Evolutionary conservation across 2,329 filamentous ascomycete genomes (phyloP).

Genomic region (Fusarium torulosum): DNA sequence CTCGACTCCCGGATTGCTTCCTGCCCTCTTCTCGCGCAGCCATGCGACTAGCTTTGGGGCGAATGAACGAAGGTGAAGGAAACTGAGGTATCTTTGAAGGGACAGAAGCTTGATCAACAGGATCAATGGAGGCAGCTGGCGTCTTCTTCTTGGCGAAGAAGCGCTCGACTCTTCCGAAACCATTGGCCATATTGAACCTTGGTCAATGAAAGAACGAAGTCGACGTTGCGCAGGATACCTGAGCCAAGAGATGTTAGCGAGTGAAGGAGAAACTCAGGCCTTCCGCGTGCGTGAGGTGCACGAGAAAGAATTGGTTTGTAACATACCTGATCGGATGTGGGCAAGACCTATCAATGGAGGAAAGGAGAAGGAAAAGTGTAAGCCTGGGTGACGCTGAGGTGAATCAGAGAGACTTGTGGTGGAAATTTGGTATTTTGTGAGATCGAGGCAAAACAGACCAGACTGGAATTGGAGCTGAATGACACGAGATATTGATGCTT

Average conservation of each 20-base stretch:
- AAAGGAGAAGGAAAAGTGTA: constrained; percentile 24
- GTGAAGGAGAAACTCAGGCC: constrained; percentile 15
- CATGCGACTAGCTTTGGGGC: constrained; percentile 68
- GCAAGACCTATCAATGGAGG: constrained; percentile 10
- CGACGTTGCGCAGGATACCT: constrained; percentile 45
- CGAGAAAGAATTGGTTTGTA: constrained; percentile 22
- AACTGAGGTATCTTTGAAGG: constrained; percentile 56
- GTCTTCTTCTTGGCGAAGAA: constrained; percentile 63
- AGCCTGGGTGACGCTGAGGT: constrained; percentile 29
- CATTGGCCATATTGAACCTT: constrained; percentile 59
- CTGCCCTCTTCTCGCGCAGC: constrained; percentile 65
- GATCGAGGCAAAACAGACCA: constrained; percentile 27
- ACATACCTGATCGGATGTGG: constrained; percentile 38
- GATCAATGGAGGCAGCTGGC: constrained; percentile 43
- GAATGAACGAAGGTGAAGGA: constrained; percentile 67
- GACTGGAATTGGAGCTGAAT: constrained; percentile 30
- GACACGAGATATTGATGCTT: constrained; percentile 15
- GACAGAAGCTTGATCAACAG: constrained; percentile 39
- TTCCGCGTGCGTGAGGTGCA: constrained; percentile 23
- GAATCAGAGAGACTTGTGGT: constrained; percentile 39
- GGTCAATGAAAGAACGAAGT: constrained; percentile 37
- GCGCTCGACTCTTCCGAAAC: constrained; percentile 64
- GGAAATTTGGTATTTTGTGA: constrained; percentile 34
- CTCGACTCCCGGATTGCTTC: constrained; percentile 48
- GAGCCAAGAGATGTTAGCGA: constrained; percentile 43